phyloP scores from a whole-genome alignment of 1,284 basidiomycete species.

The Phellopilus nigrolimitatus region DNA sequence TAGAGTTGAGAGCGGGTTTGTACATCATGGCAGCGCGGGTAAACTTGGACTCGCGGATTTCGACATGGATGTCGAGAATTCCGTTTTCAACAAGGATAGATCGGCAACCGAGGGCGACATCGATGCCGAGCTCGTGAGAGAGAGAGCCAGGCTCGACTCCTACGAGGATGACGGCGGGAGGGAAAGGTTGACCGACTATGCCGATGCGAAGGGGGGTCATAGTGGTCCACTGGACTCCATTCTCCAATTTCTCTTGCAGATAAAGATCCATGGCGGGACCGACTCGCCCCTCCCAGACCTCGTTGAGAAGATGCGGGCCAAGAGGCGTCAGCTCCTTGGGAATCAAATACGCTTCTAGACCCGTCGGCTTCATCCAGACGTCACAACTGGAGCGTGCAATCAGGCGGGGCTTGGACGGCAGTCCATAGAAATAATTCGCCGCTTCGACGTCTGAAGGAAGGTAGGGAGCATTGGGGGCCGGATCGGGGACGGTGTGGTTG shows the following conservation, averaged over 20 bases:
- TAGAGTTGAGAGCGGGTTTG: neutral
- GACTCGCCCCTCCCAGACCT: slow-evolving; percentile 26
- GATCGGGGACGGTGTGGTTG: too few species aligned
- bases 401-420: slow-evolving; percentile 27
- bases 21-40: neutral
- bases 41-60: slow-evolving; percentile 3
- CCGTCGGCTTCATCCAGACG: slow-evolving; percentile 27
- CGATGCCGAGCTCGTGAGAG: slow-evolving; percentile 25
- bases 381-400: slow-evolving; percentile 29
- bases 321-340: slow-evolving; percentile 25
- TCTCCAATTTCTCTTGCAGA: slow-evolving; percentile 16
- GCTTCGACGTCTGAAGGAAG: too few species aligned
- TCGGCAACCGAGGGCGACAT: slow-evolving; percentile 25
- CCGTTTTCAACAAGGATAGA: slow-evolving; percentile 23
- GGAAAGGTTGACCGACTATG: slow-evolving; percentile 4
- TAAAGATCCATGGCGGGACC: slow-evolving; percentile 20
- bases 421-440: slow-evolving; percentile 26
- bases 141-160: slow-evolving; percentile 30
- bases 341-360: slow-evolving; percentile 27
- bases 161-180: slow-evolving; percentile 24
- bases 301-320: slow-evolving; percentile 23
- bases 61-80: slow-evolving; percentile 23
- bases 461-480: too few species aligned
- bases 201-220: slow-evolving; percentile 14
- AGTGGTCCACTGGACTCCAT: slow-evolving; percentile 15